These are phyloP conservation scores for Penicillium fuscoglaucum DNA, from an alignment of 2,329 filamentous ascomycete genomes.

Conservation along the genomic window DNA sequence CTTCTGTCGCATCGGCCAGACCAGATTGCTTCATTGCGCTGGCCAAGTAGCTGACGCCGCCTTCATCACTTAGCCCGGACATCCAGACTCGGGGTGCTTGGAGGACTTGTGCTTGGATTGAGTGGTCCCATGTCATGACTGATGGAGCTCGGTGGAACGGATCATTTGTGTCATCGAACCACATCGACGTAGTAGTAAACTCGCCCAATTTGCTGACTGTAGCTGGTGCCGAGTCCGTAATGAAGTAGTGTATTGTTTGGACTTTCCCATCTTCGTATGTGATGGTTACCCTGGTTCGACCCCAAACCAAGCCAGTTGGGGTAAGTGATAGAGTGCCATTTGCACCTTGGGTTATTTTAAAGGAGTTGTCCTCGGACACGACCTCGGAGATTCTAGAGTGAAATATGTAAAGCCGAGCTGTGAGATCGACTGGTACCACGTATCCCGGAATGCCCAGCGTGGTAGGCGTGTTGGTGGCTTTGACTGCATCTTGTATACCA, in stretches of 20 bases:
- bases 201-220: background rate
- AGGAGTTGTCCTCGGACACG: background rate
- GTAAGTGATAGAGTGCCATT: background rate
- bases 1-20: background rate
- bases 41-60: background rate
- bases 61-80: background rate
- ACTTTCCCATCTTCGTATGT: background rate
- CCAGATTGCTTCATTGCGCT: background rate
- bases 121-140: background rate
- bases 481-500: background rate
- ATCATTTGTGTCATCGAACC: background rate
- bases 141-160: background rate
- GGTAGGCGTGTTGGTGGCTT: background rate
- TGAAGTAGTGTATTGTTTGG: background rate
- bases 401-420: background rate
- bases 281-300: no score
- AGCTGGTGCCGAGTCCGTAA: background rate
- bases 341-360: background rate
- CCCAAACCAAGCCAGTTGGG: background rate
- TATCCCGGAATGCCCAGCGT: background rate
- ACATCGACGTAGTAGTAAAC: background rate
- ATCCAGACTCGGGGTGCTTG: slow-evolving; percentile 1
- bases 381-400: background rate
- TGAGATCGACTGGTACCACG: background rate
- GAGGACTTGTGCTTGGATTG: background rate